Conservation (phyloP, 2,329 filamentous ascomycete genomes). For the Claviceps africana region DNA sequence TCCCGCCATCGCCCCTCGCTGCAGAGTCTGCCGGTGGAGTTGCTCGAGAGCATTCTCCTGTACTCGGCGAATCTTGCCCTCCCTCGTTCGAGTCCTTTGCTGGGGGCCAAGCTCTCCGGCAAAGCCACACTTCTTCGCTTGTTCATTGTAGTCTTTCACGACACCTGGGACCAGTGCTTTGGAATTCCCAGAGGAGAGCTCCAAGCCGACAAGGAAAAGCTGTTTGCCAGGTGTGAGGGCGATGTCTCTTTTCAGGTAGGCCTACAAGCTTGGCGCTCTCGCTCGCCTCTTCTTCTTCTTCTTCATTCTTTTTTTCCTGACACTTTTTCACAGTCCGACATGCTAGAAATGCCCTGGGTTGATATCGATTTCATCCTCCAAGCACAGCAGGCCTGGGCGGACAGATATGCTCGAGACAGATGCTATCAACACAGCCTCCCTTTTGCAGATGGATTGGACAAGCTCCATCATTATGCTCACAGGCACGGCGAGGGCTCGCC, state of each 20-base stretch:
- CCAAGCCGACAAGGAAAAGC: conserved; percentile 7
- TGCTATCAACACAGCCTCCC: conserved; percentile 20
- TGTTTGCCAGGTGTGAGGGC: conserved; percentile 14
- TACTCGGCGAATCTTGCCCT: conserved; percentile 35
- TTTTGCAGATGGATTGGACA: background rate
- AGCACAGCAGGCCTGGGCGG: conserved; percentile 34
- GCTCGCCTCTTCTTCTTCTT: background rate
- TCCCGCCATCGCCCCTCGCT: conserved; percentile 14
- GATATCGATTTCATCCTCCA: conserved; percentile 31
- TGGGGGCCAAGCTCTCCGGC: conserved; percentile 33
- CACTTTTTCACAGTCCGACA: conserved; percentile 21
- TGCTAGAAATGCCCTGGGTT: conserved; percentile 31
- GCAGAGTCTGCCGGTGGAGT: conserved; percentile 33
- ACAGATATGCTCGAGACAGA: conserved; percentile 20
- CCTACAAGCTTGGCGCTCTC: background rate
- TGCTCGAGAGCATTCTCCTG: conserved; percentile 39
- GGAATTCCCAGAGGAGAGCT: conserved; percentile 13
- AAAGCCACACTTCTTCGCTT: conserved; percentile 23
- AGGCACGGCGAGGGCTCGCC: conserved; percentile 11
- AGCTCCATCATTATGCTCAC: conserved; percentile 9
- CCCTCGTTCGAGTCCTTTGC: conserved; percentile 26
- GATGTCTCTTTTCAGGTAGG: conserved; percentile 31
- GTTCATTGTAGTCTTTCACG: conserved; percentile 22
- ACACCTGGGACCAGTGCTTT: conserved; percentile 26
- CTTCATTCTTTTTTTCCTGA: background rate